phyloP scores from a whole-genome alignment of 331 rosid genomes.

The Cydonia oblonga region DNA sequence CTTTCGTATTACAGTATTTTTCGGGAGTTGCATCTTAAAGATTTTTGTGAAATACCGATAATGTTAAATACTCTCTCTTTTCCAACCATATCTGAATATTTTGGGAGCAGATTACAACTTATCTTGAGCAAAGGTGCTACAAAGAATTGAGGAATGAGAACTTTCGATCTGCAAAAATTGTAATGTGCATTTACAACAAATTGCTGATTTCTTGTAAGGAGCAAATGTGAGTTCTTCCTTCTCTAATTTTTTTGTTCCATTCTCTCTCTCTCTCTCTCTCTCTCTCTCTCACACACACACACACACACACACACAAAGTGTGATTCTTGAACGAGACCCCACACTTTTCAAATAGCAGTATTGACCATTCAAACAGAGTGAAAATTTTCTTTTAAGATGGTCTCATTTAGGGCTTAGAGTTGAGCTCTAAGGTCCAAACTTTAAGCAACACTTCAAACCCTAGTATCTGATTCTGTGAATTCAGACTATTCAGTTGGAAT shows the following conservation, averaged over 20 bases:
- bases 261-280: no score
- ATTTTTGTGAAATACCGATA: no score
- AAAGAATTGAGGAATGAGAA: constrained; percentile 77
- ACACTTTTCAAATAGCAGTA: neutral
- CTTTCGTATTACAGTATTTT: neutral
- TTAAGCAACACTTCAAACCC: no score
- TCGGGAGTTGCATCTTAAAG: neutral
- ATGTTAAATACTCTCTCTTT: neutral
- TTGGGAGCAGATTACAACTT: constrained; percentile 55
- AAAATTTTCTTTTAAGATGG: neutral
- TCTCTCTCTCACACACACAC: neutral
- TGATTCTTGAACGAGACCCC: neutral
- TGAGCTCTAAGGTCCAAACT: neutral
- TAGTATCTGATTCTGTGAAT: neutral
- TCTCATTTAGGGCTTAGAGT: neutral
- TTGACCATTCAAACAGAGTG: no score
- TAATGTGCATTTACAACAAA: constrained; percentile 78
- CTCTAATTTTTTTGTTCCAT: neutral
- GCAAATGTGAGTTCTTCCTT: constrained; percentile 65
- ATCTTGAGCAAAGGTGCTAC: constrained; percentile 92
- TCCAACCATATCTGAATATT: constrained; percentile 11
- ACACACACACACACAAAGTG: neutral
- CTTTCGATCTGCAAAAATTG: constrained; percentile 53
- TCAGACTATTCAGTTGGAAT: neutral
- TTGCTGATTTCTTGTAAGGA: constrained; percentile 69